A percentile compares a stretch with the other conserved stretches of the same genome.
phyloP scores from a whole-genome alignment of 345 rosid species.

The Carallia brachiata region DNA sequence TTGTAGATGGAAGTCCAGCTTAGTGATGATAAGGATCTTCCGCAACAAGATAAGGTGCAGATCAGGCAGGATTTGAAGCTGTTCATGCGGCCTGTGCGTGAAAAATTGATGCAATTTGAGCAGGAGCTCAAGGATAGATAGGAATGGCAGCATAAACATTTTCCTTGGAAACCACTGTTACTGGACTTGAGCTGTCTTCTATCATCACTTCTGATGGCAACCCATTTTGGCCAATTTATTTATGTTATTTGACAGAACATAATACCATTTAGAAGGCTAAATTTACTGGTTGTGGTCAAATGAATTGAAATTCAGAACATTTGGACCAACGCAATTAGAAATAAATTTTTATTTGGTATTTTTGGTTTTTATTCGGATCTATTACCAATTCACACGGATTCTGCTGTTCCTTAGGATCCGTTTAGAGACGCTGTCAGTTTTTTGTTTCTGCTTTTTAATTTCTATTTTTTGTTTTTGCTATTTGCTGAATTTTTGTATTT shows the following conservation, averaged over 20 bases:
- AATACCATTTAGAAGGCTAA: slow-evolving; percentile 11
- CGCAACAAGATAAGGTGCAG: slow-evolving; percentile 49
- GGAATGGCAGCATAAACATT: slow-evolving; percentile 2
- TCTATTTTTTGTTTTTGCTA: too few relatives aligned
- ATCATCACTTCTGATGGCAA: neutral
- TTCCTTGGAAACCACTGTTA: neutral
- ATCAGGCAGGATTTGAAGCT: slow-evolving; percentile 56
- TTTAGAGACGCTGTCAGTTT: too few relatives aligned
- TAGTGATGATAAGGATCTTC: slow-evolving; percentile 56
- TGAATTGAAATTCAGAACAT: too few relatives aligned
- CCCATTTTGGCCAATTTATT: neutral
- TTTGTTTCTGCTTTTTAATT: too few relatives aligned
- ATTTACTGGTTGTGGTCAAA: too few relatives aligned
- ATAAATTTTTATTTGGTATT: too few relatives aligned
- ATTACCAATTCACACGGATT: too few relatives aligned
- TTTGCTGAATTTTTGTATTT: too few relatives aligned
- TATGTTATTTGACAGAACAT: slow-evolving; percentile 19
- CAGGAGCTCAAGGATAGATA: slow-evolving; percentile 79
- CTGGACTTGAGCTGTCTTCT: slow-evolving; percentile 17
- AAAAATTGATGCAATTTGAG: slow-evolving; percentile 70
- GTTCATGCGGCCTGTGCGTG: slow-evolving; percentile 67
- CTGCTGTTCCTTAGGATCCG: too few relatives aligned
- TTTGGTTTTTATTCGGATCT: too few relatives aligned
- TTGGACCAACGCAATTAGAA: too few relatives aligned
- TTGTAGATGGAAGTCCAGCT: slow-evolving; percentile 59